Conservation (phyloP, 768 basidiomycete genomes). For the Trametes cinnabarina region DNA sequence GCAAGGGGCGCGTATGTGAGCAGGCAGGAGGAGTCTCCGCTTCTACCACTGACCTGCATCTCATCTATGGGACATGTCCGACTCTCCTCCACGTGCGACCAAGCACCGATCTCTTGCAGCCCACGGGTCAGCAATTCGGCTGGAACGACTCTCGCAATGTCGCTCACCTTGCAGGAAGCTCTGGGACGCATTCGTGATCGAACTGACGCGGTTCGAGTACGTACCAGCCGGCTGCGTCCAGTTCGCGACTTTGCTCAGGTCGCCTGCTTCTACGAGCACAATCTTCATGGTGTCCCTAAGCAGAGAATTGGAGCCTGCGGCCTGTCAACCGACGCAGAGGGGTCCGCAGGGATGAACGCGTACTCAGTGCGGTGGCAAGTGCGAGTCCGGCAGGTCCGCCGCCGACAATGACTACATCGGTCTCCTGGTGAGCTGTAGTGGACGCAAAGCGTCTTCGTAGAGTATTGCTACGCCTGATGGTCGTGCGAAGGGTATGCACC, state of each 20-base stretch:
- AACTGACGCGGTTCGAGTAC: conserved; percentile 85
- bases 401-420: conserved; percentile 91
- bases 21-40: background rate
- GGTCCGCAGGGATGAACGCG: conserved; percentile 21
- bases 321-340: background rate
- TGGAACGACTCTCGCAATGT: too few species aligned
- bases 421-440: conserved; percentile 41
- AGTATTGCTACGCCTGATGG: too few species aligned
- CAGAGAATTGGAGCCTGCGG: background rate
- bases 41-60: conserved; percentile 64
- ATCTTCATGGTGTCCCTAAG: conserved; percentile 57
- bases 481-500: too few species aligned
- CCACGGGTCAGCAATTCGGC: background rate
- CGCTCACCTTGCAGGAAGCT: conserved; percentile 60
- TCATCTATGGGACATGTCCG: conserved; percentile 76
- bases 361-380: conserved; percentile 83
- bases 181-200: conserved; percentile 74
- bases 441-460: background rate
- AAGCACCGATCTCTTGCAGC: conserved; percentile 72
- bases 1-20: background rate
- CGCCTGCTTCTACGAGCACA: conserved; percentile 78
- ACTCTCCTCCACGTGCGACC: conserved; percentile 66
- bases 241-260: conserved; percentile 60
- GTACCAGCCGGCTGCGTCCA: conserved; percentile 59
- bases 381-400: conserved; percentile 92